Conservation (phyloP, 2,329 filamentous ascomycete species). For the Bimuria novae-zelandiae region DNA sequence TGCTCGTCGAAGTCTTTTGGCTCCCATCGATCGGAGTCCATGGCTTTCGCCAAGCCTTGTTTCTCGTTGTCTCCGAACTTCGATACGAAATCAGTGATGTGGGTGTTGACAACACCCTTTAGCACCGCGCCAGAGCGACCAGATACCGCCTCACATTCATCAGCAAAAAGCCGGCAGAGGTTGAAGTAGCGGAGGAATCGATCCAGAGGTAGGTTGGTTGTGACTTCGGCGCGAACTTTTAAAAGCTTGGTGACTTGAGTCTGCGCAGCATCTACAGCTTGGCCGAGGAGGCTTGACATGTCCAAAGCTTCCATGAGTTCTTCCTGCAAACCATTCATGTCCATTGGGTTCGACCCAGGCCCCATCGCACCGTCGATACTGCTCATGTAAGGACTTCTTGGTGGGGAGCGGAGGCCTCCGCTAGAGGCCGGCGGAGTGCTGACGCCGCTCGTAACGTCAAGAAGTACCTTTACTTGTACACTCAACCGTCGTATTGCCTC, state of each 20-base stretch:
- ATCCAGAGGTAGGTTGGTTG: constrained; percentile 66
- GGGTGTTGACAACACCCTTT: constrained; percentile 78
- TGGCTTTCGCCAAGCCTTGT: constrained; percentile 73
- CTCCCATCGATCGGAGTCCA: constrained; percentile 82
- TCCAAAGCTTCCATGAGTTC: constrained; percentile 78
- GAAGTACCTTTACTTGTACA: constrained; percentile 89
- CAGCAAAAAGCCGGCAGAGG: constrained; percentile 80
- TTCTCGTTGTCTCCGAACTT: constrained; percentile 72
- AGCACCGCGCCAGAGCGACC: constrained; percentile 75
- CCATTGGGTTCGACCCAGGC: constrained; percentile 15
- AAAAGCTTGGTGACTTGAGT: constrained; percentile 74
- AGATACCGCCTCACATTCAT: constrained; percentile 84
- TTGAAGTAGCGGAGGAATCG: constrained; percentile 82
- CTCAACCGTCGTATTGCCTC: constrained; percentile 84
- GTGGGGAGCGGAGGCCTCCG: constrained; percentile 52
- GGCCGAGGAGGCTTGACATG: constrained; percentile 75
- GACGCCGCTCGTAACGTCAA: constrained; percentile 86
- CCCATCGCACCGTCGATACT: constrained; percentile 50
- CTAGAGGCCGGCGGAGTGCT: constrained; percentile 51
- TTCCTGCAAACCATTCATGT: constrained; percentile 59
- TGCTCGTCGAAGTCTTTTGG: constrained; percentile 73
- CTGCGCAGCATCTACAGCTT: constrained; percentile 80
- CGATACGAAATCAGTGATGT: constrained; percentile 80
- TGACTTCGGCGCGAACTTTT: constrained; percentile 76
- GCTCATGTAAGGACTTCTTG: constrained; percentile 50